Percentiles rank a stretch among this genome's conserved stretches.
These are phyloP conservation scores for Leccinum fallax DNA, from an alignment of 1,284 basidiomycete species.

Conservation along the genomic window DNA sequence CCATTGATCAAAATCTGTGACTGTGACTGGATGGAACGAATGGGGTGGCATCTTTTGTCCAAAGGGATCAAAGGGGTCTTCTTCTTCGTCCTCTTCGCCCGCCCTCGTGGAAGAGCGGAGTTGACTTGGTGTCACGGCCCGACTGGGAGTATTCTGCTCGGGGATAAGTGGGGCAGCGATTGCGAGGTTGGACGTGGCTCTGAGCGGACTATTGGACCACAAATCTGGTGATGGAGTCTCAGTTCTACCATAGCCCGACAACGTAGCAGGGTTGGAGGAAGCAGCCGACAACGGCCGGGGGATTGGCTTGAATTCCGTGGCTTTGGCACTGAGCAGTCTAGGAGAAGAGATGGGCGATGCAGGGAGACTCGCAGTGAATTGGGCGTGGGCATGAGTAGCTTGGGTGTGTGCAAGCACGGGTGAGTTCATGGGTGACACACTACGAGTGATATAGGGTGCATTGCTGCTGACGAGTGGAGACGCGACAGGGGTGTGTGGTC, in stretches of 20 bases:
- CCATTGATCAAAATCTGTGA: conserved; percentile 69
- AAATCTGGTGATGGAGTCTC: conserved; percentile 81
- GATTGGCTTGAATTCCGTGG: conserved; percentile 67
- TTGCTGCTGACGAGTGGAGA: conserved; percentile 67
- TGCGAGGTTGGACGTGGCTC: conserved; percentile 81
- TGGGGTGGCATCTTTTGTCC: conserved; percentile 48
- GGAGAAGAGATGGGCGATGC: conserved; percentile 62
- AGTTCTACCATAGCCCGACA: conserved; percentile 52
- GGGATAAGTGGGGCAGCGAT: conserved; percentile 86
- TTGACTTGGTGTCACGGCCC: conserved; percentile 41
- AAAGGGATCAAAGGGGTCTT: conserved; percentile 79
- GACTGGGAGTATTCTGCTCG: conserved; percentile 62
- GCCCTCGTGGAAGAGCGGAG: conserved; percentile 63
- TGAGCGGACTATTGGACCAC: conserved; percentile 74
- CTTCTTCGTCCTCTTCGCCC: conserved; percentile 60
- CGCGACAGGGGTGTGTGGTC: conserved; percentile 74
- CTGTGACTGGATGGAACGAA: conserved; percentile 62
- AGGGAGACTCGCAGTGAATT: conserved; percentile 72
- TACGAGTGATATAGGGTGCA: conserved; percentile 59
- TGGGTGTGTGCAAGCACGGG: conserved; percentile 64
- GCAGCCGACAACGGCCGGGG: conserved; percentile 74
- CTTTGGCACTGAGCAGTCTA: conserved; percentile 68
- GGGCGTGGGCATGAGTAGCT: conserved; percentile 49
- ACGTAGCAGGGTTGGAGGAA: conserved; percentile 62
- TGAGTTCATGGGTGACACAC: conserved; percentile 67